These are phyloP conservation scores for Colletotrichum sp. DNA, from an alignment of 2,329 filamentous ascomycete genomes.

Conservation along the genomic window DNA sequence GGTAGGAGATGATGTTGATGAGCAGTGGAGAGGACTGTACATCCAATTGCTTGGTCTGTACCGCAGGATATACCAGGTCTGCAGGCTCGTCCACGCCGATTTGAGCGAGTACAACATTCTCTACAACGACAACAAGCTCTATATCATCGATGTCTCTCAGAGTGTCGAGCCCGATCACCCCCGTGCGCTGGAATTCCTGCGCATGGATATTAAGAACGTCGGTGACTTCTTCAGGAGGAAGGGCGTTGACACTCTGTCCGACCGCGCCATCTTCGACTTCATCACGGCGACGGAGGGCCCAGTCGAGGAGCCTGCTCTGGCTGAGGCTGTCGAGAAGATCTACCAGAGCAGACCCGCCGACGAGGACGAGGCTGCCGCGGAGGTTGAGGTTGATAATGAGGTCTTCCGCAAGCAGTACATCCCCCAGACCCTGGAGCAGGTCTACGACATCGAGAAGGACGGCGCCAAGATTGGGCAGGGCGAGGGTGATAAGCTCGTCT, in stretches of 20 bases:
- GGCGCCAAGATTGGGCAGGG: slow-evolving; percentile 78
- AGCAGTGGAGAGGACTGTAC: slow-evolving; percentile 81
- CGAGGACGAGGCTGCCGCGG: slow-evolving; percentile 56
- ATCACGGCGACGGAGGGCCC: slow-evolving; percentile 69
- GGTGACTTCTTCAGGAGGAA: slow-evolving; percentile 90
- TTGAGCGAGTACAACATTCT: slow-evolving; percentile 98
- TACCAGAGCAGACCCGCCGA: slow-evolving; percentile 61
- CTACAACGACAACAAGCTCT: slow-evolving; percentile 82
- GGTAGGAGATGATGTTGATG: slow-evolving; percentile 67
- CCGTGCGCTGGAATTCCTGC: slow-evolving; percentile 86
- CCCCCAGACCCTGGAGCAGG: slow-evolving; percentile 92
- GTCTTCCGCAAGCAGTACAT: slow-evolving; percentile 98
- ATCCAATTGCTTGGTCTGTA: slow-evolving; percentile 85
- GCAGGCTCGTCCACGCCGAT: slow-evolving; percentile 92
- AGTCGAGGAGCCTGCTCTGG: slow-evolving; percentile 66
- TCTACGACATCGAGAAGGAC: slow-evolving; percentile 95
- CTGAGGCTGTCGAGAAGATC: slow-evolving; percentile 67
- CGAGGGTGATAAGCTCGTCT: slow-evolving; percentile 78
- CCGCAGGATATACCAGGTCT: slow-evolving; percentile 91
- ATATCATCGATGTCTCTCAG: slow-evolving; percentile 97
- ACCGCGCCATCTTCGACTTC: slow-evolving; percentile 84
- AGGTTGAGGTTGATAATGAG: slow-evolving; percentile 81
- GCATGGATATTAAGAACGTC: slow-evolving; percentile 99
- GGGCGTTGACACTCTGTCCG: slow-evolving; percentile 80
- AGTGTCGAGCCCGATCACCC: slow-evolving; percentile 97